A percentile compares a stretch with the other conserved stretches of the same genome.
Conservation (phyloP, 1,284 basidiomycete species). For the Filobasidium uniguttulatum region DNA sequence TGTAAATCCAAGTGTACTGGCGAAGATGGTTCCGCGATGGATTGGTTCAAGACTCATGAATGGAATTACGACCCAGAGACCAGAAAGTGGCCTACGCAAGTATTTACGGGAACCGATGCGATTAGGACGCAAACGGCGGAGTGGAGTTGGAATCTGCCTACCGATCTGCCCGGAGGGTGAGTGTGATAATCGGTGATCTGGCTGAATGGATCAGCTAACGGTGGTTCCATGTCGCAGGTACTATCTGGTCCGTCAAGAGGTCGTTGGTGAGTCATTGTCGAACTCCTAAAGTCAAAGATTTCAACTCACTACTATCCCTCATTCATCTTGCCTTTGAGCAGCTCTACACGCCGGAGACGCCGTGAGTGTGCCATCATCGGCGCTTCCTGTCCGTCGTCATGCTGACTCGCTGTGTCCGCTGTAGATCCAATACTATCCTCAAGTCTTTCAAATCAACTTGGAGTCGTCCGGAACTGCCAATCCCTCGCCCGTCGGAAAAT, state of each 20-base stretch:
- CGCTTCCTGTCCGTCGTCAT: too few relatives aligned
- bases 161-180: background rate
- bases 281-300: background rate
- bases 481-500: background rate
- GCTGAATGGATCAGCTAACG: background rate
- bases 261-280: background rate
- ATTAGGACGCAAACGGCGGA: background rate
- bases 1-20: background rate
- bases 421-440: background rate
- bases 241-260: background rate
- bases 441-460: background rate
- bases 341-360: background rate
- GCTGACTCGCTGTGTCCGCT: too few relatives aligned
- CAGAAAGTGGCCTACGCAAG: background rate
- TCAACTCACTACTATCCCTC: too few relatives aligned
- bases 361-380: too few relatives aligned
- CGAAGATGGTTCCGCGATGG: background rate
- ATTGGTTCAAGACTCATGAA: conserved; percentile 4
- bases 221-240: background rate
- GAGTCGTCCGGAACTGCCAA: background rate
- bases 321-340: background rate
- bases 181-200: background rate
- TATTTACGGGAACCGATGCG: background rate
- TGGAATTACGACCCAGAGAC: background rate
- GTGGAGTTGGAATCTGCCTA: background rate